phyloP scores from a whole-genome alignment of 495 filamentous ascomycete genomes.

The Penicillium argentinense region DNA sequence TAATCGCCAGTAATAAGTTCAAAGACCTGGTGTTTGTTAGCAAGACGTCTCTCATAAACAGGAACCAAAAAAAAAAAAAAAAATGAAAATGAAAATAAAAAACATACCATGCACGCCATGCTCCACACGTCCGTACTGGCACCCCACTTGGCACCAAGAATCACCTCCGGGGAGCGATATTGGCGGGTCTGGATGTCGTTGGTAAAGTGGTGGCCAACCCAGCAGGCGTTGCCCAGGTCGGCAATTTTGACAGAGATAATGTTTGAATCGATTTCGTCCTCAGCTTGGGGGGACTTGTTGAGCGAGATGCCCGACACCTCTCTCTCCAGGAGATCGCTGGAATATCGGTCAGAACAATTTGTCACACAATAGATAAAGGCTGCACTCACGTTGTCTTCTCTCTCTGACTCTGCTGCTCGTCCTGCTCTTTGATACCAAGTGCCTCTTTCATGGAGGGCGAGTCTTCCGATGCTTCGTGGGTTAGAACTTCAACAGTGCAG shows the following conservation, averaged over 20 bases:
- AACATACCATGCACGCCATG: constrained; percentile 94
- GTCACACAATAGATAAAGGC: neutral
- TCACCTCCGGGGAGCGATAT: constrained; percentile 96
- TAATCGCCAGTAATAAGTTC: constrained; percentile 99
- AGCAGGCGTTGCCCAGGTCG: constrained; percentile 97
- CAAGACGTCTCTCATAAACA: too few relatives aligned
- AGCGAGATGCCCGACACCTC: constrained; percentile 95
- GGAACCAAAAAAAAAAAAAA: neutral
- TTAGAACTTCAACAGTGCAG: neutral
- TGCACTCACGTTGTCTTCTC: constrained; percentile 89
- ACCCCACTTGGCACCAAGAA: constrained; percentile 95
- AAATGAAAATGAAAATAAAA: neutral
- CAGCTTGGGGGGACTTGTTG: constrained; percentile 61
- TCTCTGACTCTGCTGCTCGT: constrained; percentile 75
- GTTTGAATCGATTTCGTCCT: constrained; percentile 56
- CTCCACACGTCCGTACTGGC: constrained; percentile 99
- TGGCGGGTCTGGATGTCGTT: constrained; percentile 99
- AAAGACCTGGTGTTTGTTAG: constrained; percentile 65
- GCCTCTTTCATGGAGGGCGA: constrained; percentile 58
- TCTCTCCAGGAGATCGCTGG: constrained; percentile 82
- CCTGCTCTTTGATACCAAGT: constrained; percentile 62
- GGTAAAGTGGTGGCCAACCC: constrained; percentile 98
- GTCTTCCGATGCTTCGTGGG: constrained; percentile 17
- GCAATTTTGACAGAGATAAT: constrained; percentile 99
- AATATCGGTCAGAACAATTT: constrained; percentile 5